Base-by-base conservation (phyloP, 371 early-diverging fungal species). In the Zopfochytrium polystomum region DNA sequence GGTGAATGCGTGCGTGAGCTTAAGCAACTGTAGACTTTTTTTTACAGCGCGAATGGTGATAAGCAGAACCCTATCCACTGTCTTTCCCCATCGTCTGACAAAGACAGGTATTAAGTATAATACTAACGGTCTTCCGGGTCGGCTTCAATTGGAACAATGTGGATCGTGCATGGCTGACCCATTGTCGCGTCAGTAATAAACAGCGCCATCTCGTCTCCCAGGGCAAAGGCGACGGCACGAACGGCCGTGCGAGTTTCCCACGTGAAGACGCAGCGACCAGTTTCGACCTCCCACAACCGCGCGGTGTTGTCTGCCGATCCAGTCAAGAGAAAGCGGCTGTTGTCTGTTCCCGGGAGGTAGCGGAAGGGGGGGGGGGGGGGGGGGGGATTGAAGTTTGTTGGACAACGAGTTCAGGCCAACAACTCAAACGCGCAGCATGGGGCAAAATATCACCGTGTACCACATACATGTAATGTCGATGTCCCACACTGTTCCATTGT, bases 111-210 rank as follows among this genome's bases (percentile, higher is more conserved):
- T 27, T 30, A 22, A 13, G 43, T 11, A 15, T n/a, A 11, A 43
- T 2, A 65, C 64, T 31, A 53, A 74, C 74, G 75, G 49, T 77
- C 55, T 57, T 77, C 76, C 53, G 81, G 55, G 68, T 90, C 81
- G 44, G 74, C 76, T 57, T 85, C 85, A 63, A 92, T 84, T 33
- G 85, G 79, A 51, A 90, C 84, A 59, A 97, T 87, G 65, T 88
- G 85, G 38, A 94, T 80, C 15, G 87, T 85, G 57, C 89, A 90
- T 34, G 87, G 81, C 73, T 84, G 85, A 63, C 96, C 96, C 95
- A 99, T 97, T 63, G 90, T 89, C 55, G 90, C 87, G 78, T 99
- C 99, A 23, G 96, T 96, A 34, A 96, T 92, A 70, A 90, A 83
- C 63, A 98, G 76, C 20, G 92, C 87, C 78, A 82, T 82, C 50